These are phyloP conservation scores for Eucalyptus dawsonii DNA, from an alignment of 345 rosid species.

Conservation along the genomic window DNA sequence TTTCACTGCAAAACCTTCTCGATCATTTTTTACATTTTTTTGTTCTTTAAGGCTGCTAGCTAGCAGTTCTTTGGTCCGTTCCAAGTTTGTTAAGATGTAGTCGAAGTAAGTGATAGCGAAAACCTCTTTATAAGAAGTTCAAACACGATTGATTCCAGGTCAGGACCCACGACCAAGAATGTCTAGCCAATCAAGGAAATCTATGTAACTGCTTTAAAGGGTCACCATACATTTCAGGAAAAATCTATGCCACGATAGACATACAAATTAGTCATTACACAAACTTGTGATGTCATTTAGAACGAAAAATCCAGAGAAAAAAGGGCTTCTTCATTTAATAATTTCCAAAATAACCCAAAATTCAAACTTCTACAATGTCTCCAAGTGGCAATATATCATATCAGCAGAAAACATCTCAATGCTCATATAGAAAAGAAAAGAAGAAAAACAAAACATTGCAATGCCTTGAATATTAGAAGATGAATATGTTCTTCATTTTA, in stretches of 20 bases:
- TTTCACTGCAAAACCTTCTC: background rate
- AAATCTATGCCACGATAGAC: background rate
- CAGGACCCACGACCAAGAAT: background rate
- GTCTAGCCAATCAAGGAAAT: background rate
- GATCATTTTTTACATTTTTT: background rate
- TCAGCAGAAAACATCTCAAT: background rate
- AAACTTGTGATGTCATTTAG: background rate
- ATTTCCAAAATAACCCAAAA: background rate
- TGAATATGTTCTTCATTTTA: background rate
- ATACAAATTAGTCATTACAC: background rate
- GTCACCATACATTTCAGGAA: background rate
- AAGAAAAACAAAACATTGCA: background rate
- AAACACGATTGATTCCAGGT: background rate
- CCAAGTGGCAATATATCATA: background rate
- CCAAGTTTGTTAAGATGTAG: too few relatives aligned
- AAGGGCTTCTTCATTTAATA: background rate
- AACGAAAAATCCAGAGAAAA: background rate
- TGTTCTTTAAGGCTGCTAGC: background rate
- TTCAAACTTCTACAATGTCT: background rate
- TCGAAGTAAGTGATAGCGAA: background rate
- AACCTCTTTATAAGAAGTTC: background rate
- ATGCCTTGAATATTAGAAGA: background rate
- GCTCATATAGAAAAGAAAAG: background rate
- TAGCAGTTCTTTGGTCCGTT: background rate
- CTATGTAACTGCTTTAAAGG: background rate